These are phyloP conservation scores for Citrus maxima DNA, from an alignment of 345 rosid species.

Conservation along the genomic window DNA sequence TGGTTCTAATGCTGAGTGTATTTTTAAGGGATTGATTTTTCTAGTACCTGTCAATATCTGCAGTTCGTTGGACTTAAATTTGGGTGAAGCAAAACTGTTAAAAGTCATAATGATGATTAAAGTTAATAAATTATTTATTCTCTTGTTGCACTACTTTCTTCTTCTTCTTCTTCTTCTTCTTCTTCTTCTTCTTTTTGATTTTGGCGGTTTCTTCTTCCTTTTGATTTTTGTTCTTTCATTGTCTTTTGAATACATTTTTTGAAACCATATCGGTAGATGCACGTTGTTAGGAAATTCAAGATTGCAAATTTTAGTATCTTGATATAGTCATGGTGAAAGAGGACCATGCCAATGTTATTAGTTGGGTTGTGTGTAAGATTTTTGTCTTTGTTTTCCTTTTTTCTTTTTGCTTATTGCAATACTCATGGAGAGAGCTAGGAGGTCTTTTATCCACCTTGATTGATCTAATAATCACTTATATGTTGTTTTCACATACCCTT, in stretches of 20 bases:
- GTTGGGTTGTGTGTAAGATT: background rate
- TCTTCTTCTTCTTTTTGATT: too few species aligned
- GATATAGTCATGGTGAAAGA: background rate
- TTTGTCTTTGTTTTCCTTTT: background rate
- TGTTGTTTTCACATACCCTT: background rate
- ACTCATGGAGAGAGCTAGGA: background rate
- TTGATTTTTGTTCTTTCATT: background rate
- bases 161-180: background rate
- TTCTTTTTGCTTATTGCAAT: background rate
- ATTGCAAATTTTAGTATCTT: too few species aligned
- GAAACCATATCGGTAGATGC: background rate
- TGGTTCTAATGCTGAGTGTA: background rate
- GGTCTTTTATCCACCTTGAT: background rate
- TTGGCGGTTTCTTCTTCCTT: background rate
- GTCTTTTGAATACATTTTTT: background rate
- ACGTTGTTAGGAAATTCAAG: background rate
- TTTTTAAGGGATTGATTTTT: background rate
- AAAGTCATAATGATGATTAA: background rate
- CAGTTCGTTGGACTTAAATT: background rate
- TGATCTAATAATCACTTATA: background rate
- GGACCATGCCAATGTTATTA: background rate
- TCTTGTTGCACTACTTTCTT: background rate
- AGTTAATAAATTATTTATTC: background rate
- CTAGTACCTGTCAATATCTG: background rate
- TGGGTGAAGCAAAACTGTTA: background rate